Conservation (phyloP, 2,329 filamentous ascomycete species). For the Cladosporium sp. region DNA sequence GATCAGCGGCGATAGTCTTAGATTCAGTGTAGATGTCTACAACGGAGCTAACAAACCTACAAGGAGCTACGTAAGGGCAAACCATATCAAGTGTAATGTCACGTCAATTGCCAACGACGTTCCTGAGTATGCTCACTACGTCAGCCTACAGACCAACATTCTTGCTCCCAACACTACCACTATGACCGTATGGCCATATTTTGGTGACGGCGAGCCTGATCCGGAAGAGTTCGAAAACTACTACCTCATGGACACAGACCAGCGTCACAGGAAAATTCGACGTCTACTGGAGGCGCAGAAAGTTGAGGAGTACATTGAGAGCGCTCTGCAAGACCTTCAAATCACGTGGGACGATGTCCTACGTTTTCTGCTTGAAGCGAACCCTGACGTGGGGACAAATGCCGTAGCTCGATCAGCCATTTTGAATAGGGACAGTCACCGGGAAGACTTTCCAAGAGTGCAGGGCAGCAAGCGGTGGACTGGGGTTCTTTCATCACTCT, state of each 20-base stretch:
- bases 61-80: not conserved
- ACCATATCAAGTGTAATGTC: not conserved
- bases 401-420: slow-evolving; percentile 26
- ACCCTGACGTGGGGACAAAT: slow-evolving; percentile 26
- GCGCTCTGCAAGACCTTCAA: slow-evolving; percentile 40
- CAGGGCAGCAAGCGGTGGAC: slow-evolving; percentile 35
- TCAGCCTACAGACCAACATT: slow-evolving; percentile 45
- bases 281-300: slow-evolving; percentile 41
- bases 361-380: slow-evolving; percentile 42
- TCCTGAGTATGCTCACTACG: slow-evolving; percentile 46
- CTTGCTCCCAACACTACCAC: slow-evolving; percentile 45
- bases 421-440: slow-evolving; percentile 30
- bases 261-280: slow-evolving; percentile 37
- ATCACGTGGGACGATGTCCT: slow-evolving; percentile 43
- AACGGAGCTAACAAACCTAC: slow-evolving; percentile 7
- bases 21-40: slow-evolving; percentile 5
- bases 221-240: slow-evolving; percentile 32
- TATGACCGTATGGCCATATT: slow-evolving; percentile 46
- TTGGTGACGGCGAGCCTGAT: slow-evolving; percentile 40
- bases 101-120: slow-evolving; percentile 29
- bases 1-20: not conserved
- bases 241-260: slow-evolving; percentile 36
- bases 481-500: slow-evolving; percentile 36
- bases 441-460: slow-evolving; percentile 39
- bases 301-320: slow-evolving; percentile 39